Conservation (phyloP, 352 stramenopile genomes). For the Phytophthora cryptogea region DNA sequence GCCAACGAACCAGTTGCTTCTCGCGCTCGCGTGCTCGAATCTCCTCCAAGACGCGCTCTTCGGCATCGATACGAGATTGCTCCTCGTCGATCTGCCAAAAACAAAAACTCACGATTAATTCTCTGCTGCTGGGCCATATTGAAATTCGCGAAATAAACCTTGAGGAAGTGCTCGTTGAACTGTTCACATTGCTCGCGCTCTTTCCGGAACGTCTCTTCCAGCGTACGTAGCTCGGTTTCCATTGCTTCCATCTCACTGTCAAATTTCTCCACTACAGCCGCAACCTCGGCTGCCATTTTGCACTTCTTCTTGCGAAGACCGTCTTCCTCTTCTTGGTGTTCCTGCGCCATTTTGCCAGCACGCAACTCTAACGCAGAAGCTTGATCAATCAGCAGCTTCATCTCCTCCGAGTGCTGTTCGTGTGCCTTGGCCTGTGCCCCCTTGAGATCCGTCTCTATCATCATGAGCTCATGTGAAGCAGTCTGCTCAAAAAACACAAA, state of each 20-base stretch:
- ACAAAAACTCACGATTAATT: neutral
- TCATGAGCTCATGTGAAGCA: slow-evolving; percentile 69
- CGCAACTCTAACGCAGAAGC: slow-evolving; percentile 55
- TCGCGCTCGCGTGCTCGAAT: slow-evolving; percentile 72
- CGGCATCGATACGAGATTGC: slow-evolving; percentile 80
- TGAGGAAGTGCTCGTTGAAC: slow-evolving; percentile 86
- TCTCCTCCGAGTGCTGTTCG: slow-evolving; percentile 80
- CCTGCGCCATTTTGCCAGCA: slow-evolving; percentile 70
- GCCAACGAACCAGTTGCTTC: slow-evolving; percentile 64
- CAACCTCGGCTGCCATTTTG: slow-evolving; percentile 78
- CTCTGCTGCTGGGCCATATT: no score
- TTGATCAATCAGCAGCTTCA: slow-evolving; percentile 69
- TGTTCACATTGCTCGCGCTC: slow-evolving; percentile 67
- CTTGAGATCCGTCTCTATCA: slow-evolving; percentile 80
- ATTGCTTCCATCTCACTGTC: slow-evolving; percentile 75
- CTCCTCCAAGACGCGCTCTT: slow-evolving; percentile 75
- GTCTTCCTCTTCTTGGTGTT: slow-evolving; percentile 86
- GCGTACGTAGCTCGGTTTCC: slow-evolving; percentile 50
- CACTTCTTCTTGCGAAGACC: slow-evolving; percentile 80
- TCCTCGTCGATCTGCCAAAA: slow-evolving; percentile 76
- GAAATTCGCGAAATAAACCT: slow-evolving; percentile 35
- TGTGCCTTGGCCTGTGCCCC: slow-evolving; percentile 73
- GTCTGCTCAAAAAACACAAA: no score
- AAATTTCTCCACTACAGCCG: slow-evolving; percentile 75
- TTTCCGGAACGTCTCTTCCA: slow-evolving; percentile 47